phyloP scores from a whole-genome alignment of 306 rosid genomes.

The Acmispon strigosus region DNA sequence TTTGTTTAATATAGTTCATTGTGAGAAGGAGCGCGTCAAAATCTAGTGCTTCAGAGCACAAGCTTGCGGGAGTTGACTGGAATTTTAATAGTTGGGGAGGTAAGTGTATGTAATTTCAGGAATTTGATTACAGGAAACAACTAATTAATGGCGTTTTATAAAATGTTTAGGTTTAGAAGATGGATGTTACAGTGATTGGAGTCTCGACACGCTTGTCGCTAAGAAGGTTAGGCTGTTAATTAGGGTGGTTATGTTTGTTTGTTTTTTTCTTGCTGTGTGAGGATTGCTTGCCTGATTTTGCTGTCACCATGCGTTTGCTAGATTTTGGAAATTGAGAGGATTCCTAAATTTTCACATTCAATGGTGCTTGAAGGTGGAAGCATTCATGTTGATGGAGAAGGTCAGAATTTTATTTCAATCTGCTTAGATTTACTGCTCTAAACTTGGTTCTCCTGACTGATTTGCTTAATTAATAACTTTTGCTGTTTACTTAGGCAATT shows the following conservation, averaged over 20 bases:
- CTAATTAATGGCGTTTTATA: constrained; percentile 6
- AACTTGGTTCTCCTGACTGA: not conserved
- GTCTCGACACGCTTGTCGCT: constrained; percentile 59
- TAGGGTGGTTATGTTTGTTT: not conserved
- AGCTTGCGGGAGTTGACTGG: constrained; percentile 91
- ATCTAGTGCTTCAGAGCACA: constrained; percentile 21
- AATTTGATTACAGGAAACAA: not conserved
- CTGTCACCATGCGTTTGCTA: constrained; percentile 23
- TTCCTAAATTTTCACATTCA: constrained; percentile 63
- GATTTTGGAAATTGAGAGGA: constrained; percentile 66
- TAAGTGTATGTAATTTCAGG: constrained; percentile 25
- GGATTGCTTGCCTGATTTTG: constrained; percentile 7
- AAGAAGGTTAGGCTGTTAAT: constrained; percentile 72
- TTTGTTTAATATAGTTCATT: constrained; percentile 60
- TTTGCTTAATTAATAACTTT: constrained; percentile 3
- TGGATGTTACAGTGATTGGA: constrained; percentile 85
- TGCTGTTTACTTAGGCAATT: not conserved
- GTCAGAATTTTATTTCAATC: constrained; percentile 30
- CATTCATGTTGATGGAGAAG: constrained; percentile 99
- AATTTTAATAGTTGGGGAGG: constrained; percentile 95
- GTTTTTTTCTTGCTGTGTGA: not conserved
- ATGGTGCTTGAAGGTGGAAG: constrained; percentile 95
- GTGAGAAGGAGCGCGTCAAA: constrained; percentile 32
- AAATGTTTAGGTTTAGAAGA: constrained; percentile 49
- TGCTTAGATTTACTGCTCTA: not conserved